Conservation (phyloP, 345 rosid genomes). For the Eucalyptus camaldulensis region DNA sequence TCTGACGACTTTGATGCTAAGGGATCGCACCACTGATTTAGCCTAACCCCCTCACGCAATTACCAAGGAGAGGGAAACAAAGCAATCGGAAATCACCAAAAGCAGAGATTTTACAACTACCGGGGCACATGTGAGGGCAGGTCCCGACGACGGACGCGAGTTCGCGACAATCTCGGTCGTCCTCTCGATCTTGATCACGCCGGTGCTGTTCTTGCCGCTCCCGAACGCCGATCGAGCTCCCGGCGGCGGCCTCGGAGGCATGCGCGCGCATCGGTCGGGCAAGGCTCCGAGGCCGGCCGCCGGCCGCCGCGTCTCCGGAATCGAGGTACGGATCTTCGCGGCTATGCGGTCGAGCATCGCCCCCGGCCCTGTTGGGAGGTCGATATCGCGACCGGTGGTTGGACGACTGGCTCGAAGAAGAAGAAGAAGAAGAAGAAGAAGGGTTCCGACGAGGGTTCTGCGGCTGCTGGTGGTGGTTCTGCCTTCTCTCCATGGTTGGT, state of each 20-base stretch:
- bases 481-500: background rate
- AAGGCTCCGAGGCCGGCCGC: background rate
- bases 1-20: background rate
- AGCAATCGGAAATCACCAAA: background rate
- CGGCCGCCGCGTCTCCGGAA: background rate
- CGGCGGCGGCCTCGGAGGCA: background rate
- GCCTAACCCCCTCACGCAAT: background rate
- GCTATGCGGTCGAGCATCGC: background rate
- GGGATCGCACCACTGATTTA: background rate
- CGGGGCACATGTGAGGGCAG: conserved; percentile 89
- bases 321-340: background rate
- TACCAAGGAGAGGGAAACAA: background rate
- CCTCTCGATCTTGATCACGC: background rate
- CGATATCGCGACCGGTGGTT: background rate
- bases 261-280: background rate
- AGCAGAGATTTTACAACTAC: conserved; percentile 5
- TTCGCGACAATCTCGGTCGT: background rate
- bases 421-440: background rate
- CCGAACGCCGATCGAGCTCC: background rate
- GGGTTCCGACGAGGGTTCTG: background rate
- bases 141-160: conserved; percentile 36
- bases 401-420: background rate
- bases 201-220: background rate
- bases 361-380: background rate
- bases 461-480: background rate